Conservation (phyloP, 2,329 filamentous ascomycete species). For the Aschersonia sp. region DNA sequence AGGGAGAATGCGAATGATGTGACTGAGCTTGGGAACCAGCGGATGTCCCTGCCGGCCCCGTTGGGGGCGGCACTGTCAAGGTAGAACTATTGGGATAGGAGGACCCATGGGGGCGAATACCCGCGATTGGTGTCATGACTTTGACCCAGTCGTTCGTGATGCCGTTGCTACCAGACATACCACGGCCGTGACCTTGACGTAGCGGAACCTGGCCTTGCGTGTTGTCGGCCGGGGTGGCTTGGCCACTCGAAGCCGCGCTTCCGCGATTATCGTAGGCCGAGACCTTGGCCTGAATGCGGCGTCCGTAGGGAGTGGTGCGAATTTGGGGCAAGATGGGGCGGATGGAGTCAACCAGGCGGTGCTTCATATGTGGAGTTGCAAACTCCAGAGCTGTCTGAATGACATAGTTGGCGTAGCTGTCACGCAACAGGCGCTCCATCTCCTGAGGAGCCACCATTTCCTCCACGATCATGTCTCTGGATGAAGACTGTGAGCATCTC, state of each 20-base stretch:
- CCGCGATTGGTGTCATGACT: conserved; percentile 7
- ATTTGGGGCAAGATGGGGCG: conserved; percentile 74
- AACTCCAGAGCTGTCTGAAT: conserved; percentile 92
- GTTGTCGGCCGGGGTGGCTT: conserved; percentile 36
- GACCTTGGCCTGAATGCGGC: conserved; percentile 85
- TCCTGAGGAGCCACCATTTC: conserved; percentile 64
- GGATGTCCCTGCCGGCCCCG: conserved; percentile 2
- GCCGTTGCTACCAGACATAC: conserved; percentile 23
- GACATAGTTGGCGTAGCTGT: conserved; percentile 94
- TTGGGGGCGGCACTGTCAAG: conserved; percentile 16
- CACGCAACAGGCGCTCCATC: conserved; percentile 77
- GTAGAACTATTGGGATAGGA: conserved; percentile 17
- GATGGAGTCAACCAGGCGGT: conserved; percentile 66
- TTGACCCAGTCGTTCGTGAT: conserved; percentile 10
- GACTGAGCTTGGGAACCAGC: conserved; percentile 12
- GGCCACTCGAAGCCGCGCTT: conserved; percentile 28
- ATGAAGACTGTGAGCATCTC: conserved; percentile 61
- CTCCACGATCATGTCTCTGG: conserved; percentile 68
- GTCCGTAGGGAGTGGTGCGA: conserved; percentile 83
- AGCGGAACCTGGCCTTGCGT: conserved; percentile 39
- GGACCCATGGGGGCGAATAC: conserved; percentile 18
- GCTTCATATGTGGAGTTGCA: conserved; percentile 57
- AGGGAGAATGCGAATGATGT: conserved; percentile 10
- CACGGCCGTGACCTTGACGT: conserved; percentile 27
- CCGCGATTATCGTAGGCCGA: conserved; percentile 39